Percentiles rank a stretch among this genome's conserved stretches.
These are phyloP conservation scores for Hypoxylon sp. DNA, from an alignment of 2,329 filamentous ascomycete genomes.

Conservation along the genomic window DNA sequence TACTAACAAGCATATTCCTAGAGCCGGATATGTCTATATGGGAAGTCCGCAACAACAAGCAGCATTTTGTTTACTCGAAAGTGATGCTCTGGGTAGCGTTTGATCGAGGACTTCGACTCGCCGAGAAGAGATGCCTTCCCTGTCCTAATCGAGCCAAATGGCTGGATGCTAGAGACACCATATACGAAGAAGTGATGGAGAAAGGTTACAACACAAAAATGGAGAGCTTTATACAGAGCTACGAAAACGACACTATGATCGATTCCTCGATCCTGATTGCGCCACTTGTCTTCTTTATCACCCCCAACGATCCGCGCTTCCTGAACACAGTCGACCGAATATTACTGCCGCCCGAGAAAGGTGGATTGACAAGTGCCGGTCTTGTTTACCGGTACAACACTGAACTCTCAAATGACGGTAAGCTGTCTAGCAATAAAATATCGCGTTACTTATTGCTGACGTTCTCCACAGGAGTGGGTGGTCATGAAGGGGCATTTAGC, in stretches of 20 bases:
- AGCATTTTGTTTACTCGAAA: constrained; percentile 83
- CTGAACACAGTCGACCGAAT: constrained; percentile 76
- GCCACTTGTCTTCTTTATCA: constrained; percentile 81
- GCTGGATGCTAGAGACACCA: constrained; percentile 70
- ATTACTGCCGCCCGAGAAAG: constrained; percentile 75
- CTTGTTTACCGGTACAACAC: constrained; percentile 81
- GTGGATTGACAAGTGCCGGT: constrained; percentile 77
- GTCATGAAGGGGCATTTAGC: constrained; percentile 77
- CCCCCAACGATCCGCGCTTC: constrained; percentile 80
- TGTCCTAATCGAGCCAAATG: constrained; percentile 75
- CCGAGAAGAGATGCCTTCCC: constrained; percentile 78
- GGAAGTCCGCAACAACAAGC: constrained; percentile 79
- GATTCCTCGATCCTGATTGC: constrained; percentile 81
- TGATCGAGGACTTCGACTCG: constrained; percentile 75
- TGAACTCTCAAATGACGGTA: constrained; percentile 73
- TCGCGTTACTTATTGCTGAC: constrained; percentile 1
- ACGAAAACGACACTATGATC: constrained; percentile 73
- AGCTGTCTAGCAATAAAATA: constrained; percentile 31
- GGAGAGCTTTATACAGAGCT: constrained; percentile 77
- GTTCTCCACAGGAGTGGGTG: constrained; percentile 67
- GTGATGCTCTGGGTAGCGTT: constrained; percentile 86
- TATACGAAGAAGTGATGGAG: constrained; percentile 82
- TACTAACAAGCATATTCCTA: constrained; percentile 39
- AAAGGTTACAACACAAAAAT: constrained; percentile 76
- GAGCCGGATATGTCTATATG: constrained; percentile 83